These are phyloP conservation scores for Urochloa ruziziensis DNA, from an alignment of 176 grass and related monocot genomes.

Conservation along the genomic window DNA sequence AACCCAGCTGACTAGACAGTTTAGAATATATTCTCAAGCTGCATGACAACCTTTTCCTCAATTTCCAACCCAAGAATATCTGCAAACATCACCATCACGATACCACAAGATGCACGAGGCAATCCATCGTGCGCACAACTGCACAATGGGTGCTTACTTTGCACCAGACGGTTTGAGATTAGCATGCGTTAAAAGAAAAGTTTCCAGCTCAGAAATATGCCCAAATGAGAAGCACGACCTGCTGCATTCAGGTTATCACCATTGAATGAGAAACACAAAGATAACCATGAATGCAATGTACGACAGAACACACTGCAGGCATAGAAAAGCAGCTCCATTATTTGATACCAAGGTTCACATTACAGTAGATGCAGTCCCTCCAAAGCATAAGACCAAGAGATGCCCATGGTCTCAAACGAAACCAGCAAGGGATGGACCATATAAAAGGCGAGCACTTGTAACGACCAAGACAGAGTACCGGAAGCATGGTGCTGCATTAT, in stretches of 20 bases:
- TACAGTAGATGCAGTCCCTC: not conserved
- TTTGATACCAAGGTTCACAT: slow-evolving; percentile 7
- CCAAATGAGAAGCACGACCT: too few species aligned
- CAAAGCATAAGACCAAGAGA: not conserved
- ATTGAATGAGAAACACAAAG: too few species aligned
- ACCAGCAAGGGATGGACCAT: not conserved
- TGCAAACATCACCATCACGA: not conserved
- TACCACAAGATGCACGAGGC: not conserved
- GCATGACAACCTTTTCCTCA: not conserved
- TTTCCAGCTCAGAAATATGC: not conserved
- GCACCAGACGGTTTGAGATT: not conserved
- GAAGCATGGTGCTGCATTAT: slow-evolving; percentile 17
- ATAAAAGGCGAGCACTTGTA: not conserved
- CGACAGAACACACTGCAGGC: not conserved
- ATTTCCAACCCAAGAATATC: not conserved
- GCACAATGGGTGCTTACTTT: not conserved
- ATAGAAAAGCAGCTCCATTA: slow-evolving; percentile 14
- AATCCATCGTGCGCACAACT: not conserved
- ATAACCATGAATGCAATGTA: not conserved
- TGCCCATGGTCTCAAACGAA: not conserved
- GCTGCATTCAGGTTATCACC: not conserved
- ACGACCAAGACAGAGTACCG: not conserved
- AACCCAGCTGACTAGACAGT: not conserved
- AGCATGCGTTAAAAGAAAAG: not conserved
- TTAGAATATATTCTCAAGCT: not conserved